These are phyloP conservation scores for Pterula multifida DNA, from an alignment of 1,284 basidiomycete genomes.

Conservation along the genomic window DNA sequence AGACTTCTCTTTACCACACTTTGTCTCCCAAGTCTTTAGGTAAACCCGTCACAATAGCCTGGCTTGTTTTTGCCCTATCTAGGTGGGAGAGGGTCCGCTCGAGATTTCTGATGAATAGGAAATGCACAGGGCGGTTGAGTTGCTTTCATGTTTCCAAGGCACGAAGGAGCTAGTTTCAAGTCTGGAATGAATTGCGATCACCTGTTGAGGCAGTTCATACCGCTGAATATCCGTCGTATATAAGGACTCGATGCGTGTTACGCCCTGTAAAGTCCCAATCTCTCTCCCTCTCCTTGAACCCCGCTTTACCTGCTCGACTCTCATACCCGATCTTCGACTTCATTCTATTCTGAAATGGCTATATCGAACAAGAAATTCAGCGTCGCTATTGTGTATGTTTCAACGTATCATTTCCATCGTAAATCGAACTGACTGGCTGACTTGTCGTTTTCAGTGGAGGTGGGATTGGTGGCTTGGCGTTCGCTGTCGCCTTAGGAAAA, in stretches of 20 bases:
- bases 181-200: not conserved
- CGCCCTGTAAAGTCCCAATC: not conserved
- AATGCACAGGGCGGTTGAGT: not conserved
- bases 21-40: not conserved
- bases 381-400: not conserved
- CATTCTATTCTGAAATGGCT: not conserved
- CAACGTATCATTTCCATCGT: no score
- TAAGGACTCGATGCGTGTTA: not conserved
- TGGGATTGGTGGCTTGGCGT: slow-evolving; percentile 37
- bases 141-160: not conserved
- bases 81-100: not conserved
- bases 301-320: not conserved
- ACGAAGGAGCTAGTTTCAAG: not conserved
- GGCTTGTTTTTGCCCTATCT: not conserved
- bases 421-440: no score
- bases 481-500: slow-evolving; percentile 31
- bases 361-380: not conserved
- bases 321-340: not conserved
- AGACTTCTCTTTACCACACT: not conserved
- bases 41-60: not conserved
- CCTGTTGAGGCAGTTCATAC: not conserved
- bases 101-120: not conserved
- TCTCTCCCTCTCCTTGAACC: not conserved
- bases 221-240: not conserved
- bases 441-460: slow-evolving; percentile 50